phyloP scores from a whole-genome alignment of 306 rosid species.

The Vigna nakashimae region DNA sequence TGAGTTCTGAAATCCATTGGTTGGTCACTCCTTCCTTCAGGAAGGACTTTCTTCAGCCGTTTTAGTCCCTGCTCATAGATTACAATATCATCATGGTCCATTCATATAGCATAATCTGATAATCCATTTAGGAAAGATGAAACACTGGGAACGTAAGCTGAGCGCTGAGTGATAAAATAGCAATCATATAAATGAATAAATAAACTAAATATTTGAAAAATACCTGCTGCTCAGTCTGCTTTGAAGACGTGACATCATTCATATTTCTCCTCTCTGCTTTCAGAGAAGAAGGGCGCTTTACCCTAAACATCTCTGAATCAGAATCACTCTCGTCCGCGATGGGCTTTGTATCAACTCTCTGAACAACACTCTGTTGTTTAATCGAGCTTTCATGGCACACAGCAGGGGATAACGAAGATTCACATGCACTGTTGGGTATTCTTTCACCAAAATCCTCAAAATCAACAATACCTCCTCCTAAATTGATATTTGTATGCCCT shows the following conservation, averaged over 20 bases:
- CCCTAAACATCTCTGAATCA: constrained; percentile 86
- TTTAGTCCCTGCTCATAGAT: constrained; percentile 67
- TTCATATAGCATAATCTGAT: constrained; percentile 3
- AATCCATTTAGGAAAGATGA: constrained; percentile 11
- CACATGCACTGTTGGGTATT: constrained; percentile 42
- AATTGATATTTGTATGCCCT: constrained; percentile 48
- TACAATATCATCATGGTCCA: constrained; percentile 22
- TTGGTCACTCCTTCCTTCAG: constrained; percentile 59
- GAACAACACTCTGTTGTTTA: constrained; percentile 48
- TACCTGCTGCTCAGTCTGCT: constrained; percentile 80
- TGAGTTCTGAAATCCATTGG: constrained; percentile 53
- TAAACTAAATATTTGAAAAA: constrained; percentile 8
- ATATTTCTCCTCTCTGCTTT: constrained; percentile 69
- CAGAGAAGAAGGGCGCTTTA: constrained; percentile 86
- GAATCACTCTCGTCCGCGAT: constrained; percentile 71
- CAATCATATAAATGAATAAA: constrained; percentile 25
- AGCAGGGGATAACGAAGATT: constrained; percentile 61
- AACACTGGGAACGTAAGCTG: neutral
- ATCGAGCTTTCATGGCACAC: constrained; percentile 48
- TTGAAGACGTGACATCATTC: constrained; percentile 45
- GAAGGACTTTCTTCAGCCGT: constrained; percentile 75
- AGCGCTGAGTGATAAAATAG: constrained; percentile 3
- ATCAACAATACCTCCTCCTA: constrained; percentile 44
- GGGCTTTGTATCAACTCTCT: constrained; percentile 49
- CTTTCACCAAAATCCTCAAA: constrained; percentile 54